phyloP scores from a whole-genome alignment of 345 rosid genomes.

The Arabis hirsuta region DNA sequence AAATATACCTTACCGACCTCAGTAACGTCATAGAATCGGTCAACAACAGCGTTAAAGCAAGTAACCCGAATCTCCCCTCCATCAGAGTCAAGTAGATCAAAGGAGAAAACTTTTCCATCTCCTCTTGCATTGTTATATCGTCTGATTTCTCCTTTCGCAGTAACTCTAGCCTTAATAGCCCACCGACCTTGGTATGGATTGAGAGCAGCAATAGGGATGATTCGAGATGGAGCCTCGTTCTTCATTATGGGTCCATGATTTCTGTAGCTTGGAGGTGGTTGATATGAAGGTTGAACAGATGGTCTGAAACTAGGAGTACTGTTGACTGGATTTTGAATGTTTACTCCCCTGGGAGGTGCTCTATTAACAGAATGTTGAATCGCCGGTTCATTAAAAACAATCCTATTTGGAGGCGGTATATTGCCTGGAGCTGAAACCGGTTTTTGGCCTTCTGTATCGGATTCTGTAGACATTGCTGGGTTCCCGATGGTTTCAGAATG shows the following conservation, averaged over 20 bases:
- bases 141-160: constrained; percentile 88
- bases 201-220: constrained; percentile 78
- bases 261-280: constrained; percentile 75
- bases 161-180: constrained; percentile 94
- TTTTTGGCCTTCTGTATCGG: constrained; percentile 53
- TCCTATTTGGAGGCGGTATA: constrained; percentile 42
- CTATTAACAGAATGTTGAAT: constrained; percentile 49
- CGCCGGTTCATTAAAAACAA: constrained; percentile 34
- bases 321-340: constrained; percentile 48
- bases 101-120: constrained; percentile 91
- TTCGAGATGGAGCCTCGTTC: constrained; percentile 86
- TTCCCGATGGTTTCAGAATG: constrained; percentile 79
- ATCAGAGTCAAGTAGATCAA: constrained; percentile 90
- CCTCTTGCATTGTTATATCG: constrained; percentile 89
- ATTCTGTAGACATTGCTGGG: constrained; percentile 54
- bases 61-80: constrained; percentile 93
- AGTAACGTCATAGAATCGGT: constrained; percentile 68
- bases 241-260: constrained; percentile 80
- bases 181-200: constrained; percentile 93
- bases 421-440: constrained; percentile 43
- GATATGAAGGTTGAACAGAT: constrained; percentile 78
- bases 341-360: constrained; percentile 40
- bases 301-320: constrained; percentile 58
- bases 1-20: constrained; percentile 85
- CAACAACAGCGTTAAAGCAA: constrained; percentile 88